These are phyloP conservation scores for Ganoderma meredithae DNA, from an alignment of 1,284 basidiomycete genomes.

Conservation along the genomic window DNA sequence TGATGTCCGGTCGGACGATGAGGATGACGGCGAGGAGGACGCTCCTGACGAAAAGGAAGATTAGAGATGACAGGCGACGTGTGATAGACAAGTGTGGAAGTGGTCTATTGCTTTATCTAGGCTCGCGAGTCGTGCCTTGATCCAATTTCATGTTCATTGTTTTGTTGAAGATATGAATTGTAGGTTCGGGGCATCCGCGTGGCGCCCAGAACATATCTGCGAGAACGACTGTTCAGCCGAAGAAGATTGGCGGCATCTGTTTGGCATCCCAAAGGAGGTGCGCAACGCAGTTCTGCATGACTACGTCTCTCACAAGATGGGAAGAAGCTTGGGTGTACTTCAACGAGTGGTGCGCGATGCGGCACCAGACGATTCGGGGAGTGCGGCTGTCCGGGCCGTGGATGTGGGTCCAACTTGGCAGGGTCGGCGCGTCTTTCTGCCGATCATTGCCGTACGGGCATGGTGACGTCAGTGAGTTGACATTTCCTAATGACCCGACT, in stretches of 20 bases:
- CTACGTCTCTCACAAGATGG: too few relatives aligned
- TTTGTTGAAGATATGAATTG: neutral
- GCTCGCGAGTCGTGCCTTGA: constrained; percentile 1
- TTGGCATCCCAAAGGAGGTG: neutral
- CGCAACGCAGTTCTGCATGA: too few relatives aligned
- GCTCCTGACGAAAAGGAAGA: constrained; percentile 45
- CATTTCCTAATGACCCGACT: neutral
- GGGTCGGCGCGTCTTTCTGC: too few relatives aligned
- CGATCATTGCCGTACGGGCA: neutral
- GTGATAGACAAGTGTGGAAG: neutral
- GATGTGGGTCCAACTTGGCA: too few relatives aligned
- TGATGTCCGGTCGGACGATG: constrained; percentile 72
- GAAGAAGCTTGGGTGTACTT: too few relatives aligned
- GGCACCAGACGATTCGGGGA: too few relatives aligned
- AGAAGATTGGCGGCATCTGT: neutral
- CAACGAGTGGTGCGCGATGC: too few relatives aligned
- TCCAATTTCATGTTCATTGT: neutral
- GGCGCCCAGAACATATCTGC: neutral
- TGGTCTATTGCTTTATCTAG: neutral
- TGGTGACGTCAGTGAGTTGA: neutral
- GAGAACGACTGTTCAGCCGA: neutral
- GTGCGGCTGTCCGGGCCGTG: too few relatives aligned
- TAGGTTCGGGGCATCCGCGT: neutral
- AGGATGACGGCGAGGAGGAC: constrained; percentile 59
- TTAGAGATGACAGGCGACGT: constrained; percentile 30